Evolutionary conservation across 1,139 yeast genomes (phyloP).

Genomic region (Meyerozyma sp.): DNA sequence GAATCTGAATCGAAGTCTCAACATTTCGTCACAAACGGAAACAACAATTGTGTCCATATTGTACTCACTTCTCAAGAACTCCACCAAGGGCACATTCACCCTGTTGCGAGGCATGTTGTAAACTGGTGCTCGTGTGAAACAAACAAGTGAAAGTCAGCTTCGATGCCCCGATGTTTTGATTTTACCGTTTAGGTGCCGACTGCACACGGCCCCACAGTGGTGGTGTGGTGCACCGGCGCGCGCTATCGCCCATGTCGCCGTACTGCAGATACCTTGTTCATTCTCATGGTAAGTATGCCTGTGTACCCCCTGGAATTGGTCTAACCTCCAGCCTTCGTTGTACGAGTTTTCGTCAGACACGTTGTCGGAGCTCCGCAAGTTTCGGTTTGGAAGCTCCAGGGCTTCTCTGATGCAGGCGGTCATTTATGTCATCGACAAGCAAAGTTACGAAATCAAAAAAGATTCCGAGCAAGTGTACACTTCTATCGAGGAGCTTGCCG

Average conservation of each 20-base stretch:
- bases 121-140: not conserved
- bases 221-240: not conserved
- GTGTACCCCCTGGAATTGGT: not conserved
- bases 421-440: constrained; percentile 52
- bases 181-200: constrained; percentile 1
- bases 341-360: constrained; percentile 69
- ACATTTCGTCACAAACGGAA: not conserved
- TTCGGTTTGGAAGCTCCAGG: constrained; percentile 68
- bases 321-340: constrained; percentile 33
- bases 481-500: constrained; percentile 56
- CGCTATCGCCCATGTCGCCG: not conserved
- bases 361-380: constrained; percentile 55
- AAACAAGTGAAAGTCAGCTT: not conserved
- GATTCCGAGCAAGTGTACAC: constrained; percentile 38
- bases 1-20: too few species aligned
- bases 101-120: constrained; percentile 16
- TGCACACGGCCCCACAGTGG: not conserved
- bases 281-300: not conserved
- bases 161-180: constrained; percentile 1
- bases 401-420: constrained; percentile 59
- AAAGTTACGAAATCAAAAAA: constrained; percentile 52
- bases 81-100: constrained; percentile 32
- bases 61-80: constrained; percentile 42
- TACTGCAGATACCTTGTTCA: not conserved
- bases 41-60: not conserved